Evolutionary conservation across 768 basidiomycete species (phyloP).

Genomic region (Russula brevipes): DNA sequence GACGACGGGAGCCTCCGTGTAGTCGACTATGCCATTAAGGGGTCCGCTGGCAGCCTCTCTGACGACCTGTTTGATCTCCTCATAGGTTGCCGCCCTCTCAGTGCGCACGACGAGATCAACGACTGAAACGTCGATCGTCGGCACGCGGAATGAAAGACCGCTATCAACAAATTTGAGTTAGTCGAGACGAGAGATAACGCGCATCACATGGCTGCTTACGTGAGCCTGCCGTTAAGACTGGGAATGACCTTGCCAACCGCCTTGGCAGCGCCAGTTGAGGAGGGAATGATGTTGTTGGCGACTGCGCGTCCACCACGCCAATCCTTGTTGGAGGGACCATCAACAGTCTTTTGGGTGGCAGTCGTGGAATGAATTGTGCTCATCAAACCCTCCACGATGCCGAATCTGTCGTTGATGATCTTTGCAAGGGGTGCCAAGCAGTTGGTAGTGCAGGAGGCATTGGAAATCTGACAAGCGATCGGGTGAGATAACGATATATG

Average conservation of each 20-base stretch:
- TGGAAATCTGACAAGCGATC: slow-evolving; percentile 64
- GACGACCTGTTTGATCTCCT: slow-evolving; percentile 82
- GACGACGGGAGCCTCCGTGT: slow-evolving; percentile 92
- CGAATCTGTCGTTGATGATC: slow-evolving; percentile 95
- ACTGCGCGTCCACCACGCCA: slow-evolving; percentile 97
- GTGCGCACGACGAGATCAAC: slow-evolving; percentile 94
- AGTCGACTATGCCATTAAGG: slow-evolving; percentile 72
- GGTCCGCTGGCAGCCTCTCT: slow-evolving; percentile 70
- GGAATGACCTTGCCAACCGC: slow-evolving; percentile 99
- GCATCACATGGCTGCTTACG: slow-evolving; percentile 46
- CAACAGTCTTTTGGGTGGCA: slow-evolving; percentile 92
- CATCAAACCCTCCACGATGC: slow-evolving; percentile 96
- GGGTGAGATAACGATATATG: neutral
- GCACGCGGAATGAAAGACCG: slow-evolving; percentile 96
- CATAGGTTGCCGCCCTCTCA: slow-evolving; percentile 81
- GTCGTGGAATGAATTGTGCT: slow-evolving; percentile 97
- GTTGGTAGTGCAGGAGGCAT: slow-evolving; percentile 99
- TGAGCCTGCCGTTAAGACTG: slow-evolving; percentile 93
- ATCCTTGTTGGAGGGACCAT: slow-evolving; percentile 92
- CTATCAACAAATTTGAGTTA: slow-evolving; percentile 36
- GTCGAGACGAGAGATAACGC: neutral
- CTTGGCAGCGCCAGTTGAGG: slow-evolving; percentile 98
- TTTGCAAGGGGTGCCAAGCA: slow-evolving; percentile 99
- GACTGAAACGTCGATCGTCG: slow-evolving; percentile 93
- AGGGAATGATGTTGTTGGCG: slow-evolving; percentile 98